These are phyloP conservation scores for Boletus calvinii DNA, from an alignment of 1,284 basidiomycete genomes.

Conservation along the genomic window DNA sequence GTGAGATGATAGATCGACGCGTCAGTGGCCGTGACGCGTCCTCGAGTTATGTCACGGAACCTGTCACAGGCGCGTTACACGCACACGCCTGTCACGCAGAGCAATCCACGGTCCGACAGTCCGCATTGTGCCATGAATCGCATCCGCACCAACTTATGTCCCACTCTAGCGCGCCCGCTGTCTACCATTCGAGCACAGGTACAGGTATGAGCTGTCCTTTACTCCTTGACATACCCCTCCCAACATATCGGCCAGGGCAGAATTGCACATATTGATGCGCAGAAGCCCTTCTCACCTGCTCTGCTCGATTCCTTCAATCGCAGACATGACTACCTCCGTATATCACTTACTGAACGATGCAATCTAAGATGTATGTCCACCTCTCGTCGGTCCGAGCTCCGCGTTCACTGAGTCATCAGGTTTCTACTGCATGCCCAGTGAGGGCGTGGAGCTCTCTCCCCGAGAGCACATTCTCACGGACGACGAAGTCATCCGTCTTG, in stretches of 20 bases:
- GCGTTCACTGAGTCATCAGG: slow-evolving; percentile 42
- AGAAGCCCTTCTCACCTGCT: slow-evolving; percentile 47
- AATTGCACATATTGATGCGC: slow-evolving; percentile 54
- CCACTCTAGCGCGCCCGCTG: slow-evolving; percentile 16
- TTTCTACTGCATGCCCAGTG: slow-evolving; percentile 89
- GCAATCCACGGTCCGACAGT: neutral
- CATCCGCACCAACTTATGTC: slow-evolving; percentile 5
- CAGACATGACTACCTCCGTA: slow-evolving; percentile 80
- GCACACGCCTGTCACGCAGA: slow-evolving; percentile 13
- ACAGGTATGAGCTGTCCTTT: slow-evolving; percentile 14
- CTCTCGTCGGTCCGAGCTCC: neutral
- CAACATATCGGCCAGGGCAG: slow-evolving; percentile 27
- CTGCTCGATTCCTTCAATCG: slow-evolving; percentile 70
- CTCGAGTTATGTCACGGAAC: slow-evolving; percentile 2
- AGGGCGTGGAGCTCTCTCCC: slow-evolving; percentile 78
- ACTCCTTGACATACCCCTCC: no score
- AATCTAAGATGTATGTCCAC: slow-evolving; percentile 74
- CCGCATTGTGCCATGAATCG: slow-evolving; percentile 14
- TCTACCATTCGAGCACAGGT: slow-evolving; percentile 20
- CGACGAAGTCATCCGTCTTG: slow-evolving; percentile 73
- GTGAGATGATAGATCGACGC: slow-evolving; percentile 26
- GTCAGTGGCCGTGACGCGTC: slow-evolving; percentile 28
- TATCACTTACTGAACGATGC: slow-evolving; percentile 84
- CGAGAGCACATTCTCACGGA: slow-evolving; percentile 68
- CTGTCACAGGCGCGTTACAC: slow-evolving; percentile 2